Conservation (phyloP, 2,329 filamentous ascomycete species). For the Diaporthe batatas region DNA sequence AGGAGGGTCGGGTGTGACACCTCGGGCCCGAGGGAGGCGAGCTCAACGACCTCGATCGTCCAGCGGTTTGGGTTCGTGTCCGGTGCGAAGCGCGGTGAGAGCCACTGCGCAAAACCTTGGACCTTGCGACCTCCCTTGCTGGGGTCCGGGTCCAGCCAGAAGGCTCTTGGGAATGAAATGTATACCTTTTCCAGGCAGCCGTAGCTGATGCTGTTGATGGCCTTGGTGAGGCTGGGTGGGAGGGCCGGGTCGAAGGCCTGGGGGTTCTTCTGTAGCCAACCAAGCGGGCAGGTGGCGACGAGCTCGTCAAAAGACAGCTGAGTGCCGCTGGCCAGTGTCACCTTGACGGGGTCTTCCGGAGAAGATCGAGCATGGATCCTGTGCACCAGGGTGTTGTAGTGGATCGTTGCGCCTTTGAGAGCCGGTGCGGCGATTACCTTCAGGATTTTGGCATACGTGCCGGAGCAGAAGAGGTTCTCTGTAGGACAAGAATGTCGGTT, state of each 20-base stretch:
- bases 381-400: slow-evolving; percentile 61
- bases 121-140: slow-evolving; percentile 54
- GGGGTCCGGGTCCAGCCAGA: slow-evolving; percentile 71
- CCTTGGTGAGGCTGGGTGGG: slow-evolving; percentile 67
- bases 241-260: slow-evolving; percentile 72
- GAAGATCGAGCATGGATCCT: slow-evolving; percentile 55
- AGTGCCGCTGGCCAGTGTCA: slow-evolving; percentile 32
- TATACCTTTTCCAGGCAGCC: slow-evolving; percentile 79
- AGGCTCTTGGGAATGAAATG: slow-evolving; percentile 80
- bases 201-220: slow-evolving; percentile 76
- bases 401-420: slow-evolving; percentile 66
- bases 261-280: slow-evolving; percentile 74
- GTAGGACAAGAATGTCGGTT: slow-evolving; percentile 6
- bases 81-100: slow-evolving; percentile 75
- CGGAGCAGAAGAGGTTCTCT: slow-evolving; percentile 73
- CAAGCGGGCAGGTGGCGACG: slow-evolving; percentile 76
- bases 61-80: slow-evolving; percentile 74
- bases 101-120: slow-evolving; percentile 81
- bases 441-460: slow-evolving; percentile 71
- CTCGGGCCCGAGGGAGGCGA: slow-evolving; percentile 72
- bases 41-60: slow-evolving; percentile 83
- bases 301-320: slow-evolving; percentile 71
- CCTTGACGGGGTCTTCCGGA: slow-evolving; percentile 38
- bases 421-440: slow-evolving; percentile 70
- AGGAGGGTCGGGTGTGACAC: slow-evolving; percentile 82